Percentiles rank a stretch among this genome's conserved stretches.
phyloP scores from a whole-genome alignment of 208 protist species.

The Trypanosoma lewisi region DNA sequence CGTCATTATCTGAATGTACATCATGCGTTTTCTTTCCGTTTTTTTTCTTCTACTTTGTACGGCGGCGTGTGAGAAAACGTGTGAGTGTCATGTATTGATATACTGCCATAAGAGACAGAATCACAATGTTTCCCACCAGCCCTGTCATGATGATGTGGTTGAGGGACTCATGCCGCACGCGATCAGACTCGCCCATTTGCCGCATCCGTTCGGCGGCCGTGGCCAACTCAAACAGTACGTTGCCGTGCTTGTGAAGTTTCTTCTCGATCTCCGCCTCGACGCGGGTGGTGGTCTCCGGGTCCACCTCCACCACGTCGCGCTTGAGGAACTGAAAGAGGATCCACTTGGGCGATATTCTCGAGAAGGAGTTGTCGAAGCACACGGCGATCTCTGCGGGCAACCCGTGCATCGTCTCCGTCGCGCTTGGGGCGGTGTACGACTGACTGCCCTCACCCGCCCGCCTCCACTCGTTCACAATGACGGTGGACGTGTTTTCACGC shows the following conservation, averaged over 20 bases:
- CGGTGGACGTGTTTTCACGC: conserved; percentile 34
- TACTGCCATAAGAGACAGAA: conserved; percentile 45
- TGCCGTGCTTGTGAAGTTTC: conserved; percentile 49
- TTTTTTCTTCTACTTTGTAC: neutral
- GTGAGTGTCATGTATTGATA: conserved; percentile 63
- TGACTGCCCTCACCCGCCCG: conserved; percentile 57
- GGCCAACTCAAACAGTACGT: conserved; percentile 46
- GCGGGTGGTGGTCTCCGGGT: conserved; percentile 25
- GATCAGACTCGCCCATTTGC: conserved; percentile 44
- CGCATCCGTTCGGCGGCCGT: conserved; percentile 42
- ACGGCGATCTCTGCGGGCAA: conserved; percentile 58
- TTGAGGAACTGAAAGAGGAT: conserved; percentile 54
- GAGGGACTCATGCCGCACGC: conserved; percentile 39
- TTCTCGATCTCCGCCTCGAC: conserved; percentile 47
- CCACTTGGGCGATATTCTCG: conserved; percentile 64
- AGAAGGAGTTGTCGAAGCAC: conserved; percentile 75
- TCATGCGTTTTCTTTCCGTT: neutral
- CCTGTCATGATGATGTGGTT: conserved; percentile 41
- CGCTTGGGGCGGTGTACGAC: conserved; percentile 54
- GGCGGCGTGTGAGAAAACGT: conserved; percentile 36
- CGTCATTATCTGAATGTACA: neutral
- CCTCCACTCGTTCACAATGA: conserved; percentile 51
- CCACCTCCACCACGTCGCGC: conserved; percentile 45
- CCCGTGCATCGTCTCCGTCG: conserved; percentile 51
- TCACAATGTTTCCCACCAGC: conserved; percentile 47